phyloP scores from a whole-genome alignment of 805 yeast genomes.

The Candida ulmi region DNA sequence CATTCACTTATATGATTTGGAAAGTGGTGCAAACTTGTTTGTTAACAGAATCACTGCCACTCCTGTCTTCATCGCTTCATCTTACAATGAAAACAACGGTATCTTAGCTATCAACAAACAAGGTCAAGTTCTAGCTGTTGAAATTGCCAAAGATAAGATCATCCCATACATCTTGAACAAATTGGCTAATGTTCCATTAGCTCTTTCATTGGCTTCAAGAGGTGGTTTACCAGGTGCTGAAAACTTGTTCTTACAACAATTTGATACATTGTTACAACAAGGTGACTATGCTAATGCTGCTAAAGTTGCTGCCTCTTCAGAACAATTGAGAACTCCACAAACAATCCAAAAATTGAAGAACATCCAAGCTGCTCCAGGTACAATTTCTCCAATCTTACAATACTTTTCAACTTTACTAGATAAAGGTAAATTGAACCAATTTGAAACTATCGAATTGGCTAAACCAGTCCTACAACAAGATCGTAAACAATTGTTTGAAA shows the following conservation, averaged over 20 bases:
- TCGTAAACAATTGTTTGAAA: constrained; percentile 87
- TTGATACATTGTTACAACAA: constrained; percentile 72
- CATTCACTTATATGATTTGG: constrained; percentile 91
- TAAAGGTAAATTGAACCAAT: constrained; percentile 86
- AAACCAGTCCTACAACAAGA: constrained; percentile 94
- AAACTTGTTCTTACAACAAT: constrained; percentile 82
- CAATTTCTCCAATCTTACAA: constrained; percentile 88
- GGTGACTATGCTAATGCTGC: constrained; percentile 94
- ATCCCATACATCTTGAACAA: constrained; percentile 86
- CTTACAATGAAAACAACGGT: constrained; percentile 71
- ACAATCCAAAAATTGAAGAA: constrained; percentile 90
- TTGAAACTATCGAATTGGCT: constrained; percentile 91
- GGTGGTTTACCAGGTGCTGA: constrained; percentile 99
- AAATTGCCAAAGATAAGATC: constrained; percentile 75
- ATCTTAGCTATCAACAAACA: constrained; percentile 88
- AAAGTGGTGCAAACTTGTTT: constrained; percentile 86
- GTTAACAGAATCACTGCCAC: constrained; percentile 96
- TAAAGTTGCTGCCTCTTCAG: constrained; percentile 92
- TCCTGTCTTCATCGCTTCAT: constrained; percentile 85
- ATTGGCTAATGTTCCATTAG: constrained; percentile 80
- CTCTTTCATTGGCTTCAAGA: constrained; percentile 83
- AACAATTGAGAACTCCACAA: constrained; percentile 87
- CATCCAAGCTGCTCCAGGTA: constrained; percentile 89
- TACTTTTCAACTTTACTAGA: constrained; percentile 89
- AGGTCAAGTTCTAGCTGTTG: constrained; percentile 93